Evolutionary conservation across 139 green algal genomes (phyloP), one percentile per base, ranked within the genome.

Genomic region (Coelastrella sp.): DNA sequence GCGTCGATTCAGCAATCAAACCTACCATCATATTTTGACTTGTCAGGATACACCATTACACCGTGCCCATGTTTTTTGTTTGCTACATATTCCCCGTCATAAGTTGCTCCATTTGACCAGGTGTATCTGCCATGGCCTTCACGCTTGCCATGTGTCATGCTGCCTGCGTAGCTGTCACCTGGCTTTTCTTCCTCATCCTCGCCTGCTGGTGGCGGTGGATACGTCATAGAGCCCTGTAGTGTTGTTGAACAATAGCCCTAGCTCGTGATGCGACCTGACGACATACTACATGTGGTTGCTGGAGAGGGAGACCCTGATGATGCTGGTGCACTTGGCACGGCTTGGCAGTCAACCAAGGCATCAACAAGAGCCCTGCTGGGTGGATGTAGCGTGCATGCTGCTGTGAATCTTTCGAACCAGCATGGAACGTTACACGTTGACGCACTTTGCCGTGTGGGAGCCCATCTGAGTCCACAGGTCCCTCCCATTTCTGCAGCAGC

Each of bases 121-220:
- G 92, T 95, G 85, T 96, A 96, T 1, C 89, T 74, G 54, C 85
- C 76, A 54, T 88, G 68, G 17, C 93, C 94, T 13, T 92, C 16
- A 5, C 93, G 91, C 20, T 93, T 85, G 7, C 94, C 94, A 61
- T 95, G 76, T 65, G 90, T 78, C 80, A 96, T 89, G 5, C 7
- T 76, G 10, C 94, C 94, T 74, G 95, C 92, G 83, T 91, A 96
- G 58, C 23, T 93, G 86, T 96, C 94, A 14, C 90, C 91, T 19
- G 93, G 92, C 80, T 96, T 92, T 13, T 95, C 93, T 54, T 94
- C 93, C 16, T 95, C 93, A 54, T 96, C 93, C 13, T 93, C 93
- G 7, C 23, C 83, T 56, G 87, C 76, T 14, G 87, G 85, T 60
- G 91, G 87, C 5, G 92, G 86, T 4, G 93, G 93, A 74, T 93